Evolutionary conservation across 257 asterid genomes (phyloP).

Genomic region (Capsicum baccatum): DNA sequence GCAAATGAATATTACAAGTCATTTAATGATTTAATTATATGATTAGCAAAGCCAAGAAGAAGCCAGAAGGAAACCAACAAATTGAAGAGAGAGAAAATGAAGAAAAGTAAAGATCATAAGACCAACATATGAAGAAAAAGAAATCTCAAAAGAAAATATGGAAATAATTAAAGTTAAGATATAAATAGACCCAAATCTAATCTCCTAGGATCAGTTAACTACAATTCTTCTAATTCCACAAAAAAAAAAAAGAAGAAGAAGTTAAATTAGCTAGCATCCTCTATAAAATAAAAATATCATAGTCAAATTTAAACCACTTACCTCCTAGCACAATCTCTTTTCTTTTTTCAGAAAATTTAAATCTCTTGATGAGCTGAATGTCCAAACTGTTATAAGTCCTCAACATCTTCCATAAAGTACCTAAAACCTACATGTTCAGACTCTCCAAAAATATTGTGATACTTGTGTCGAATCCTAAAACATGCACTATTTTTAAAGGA

Average conservation of each 20-base stretch:
- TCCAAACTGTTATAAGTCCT: too few relatives aligned
- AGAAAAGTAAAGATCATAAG: background rate
- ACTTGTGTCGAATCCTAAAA: background rate
- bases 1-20: background rate
- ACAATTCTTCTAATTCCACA: background rate
- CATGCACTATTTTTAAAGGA: background rate
- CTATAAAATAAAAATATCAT: background rate
- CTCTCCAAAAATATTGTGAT: background rate
- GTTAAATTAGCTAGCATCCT: background rate
- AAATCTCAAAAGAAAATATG: conserved; percentile 3
- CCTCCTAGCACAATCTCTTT: background rate
- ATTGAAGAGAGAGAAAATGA: background rate
- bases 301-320: conserved; percentile 19
- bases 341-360: background rate
- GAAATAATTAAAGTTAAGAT: background rate
- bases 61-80: background rate
- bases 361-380: too few relatives aligned
- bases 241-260: background rate
- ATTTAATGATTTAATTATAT: background rate
- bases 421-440: background rate
- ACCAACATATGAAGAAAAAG: background rate
- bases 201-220: background rate
- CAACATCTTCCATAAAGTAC: too few relatives aligned
- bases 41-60: background rate
- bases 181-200: background rate